These are phyloP conservation scores for Debaryomyces coudertii DNA, from an alignment of 1,139 yeast species.

Conservation along the genomic window DNA sequence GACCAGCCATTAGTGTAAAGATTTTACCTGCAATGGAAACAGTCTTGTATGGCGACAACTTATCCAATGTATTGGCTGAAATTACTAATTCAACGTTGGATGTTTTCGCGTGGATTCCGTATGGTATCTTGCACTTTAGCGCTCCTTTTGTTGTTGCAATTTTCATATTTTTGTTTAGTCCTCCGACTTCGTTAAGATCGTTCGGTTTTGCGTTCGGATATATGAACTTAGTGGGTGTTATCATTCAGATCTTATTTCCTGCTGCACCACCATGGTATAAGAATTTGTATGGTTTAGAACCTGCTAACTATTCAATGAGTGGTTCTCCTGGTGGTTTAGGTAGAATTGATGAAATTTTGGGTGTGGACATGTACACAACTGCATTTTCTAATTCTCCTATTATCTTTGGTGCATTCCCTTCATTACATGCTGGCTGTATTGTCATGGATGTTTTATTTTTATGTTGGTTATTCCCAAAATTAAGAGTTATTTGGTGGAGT, in stretches of 20 bases:
- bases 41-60: constrained; percentile 88
- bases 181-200: constrained; percentile 85
- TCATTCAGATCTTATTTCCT: constrained; percentile 79
- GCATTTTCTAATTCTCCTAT: constrained; percentile 88
- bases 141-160: constrained; percentile 88
- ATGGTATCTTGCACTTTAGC: constrained; percentile 87
- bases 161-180: constrained; percentile 81
- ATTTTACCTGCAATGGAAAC: constrained; percentile 94
- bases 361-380: constrained; percentile 83
- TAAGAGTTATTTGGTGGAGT: constrained; percentile 62
- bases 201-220: constrained; percentile 98
- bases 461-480: constrained; percentile 76
- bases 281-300: constrained; percentile 77
- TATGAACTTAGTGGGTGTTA: constrained; percentile 87
- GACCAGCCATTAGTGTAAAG: constrained; percentile 90
- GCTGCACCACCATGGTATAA: constrained; percentile 99
- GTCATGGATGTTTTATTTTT: constrained; percentile 90
- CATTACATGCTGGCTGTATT: constrained; percentile 91
- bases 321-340: constrained; percentile 98
- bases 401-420: constrained; percentile 97
- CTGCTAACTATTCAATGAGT: constrained; percentile 88
- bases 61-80: constrained; percentile 84
- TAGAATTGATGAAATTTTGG: constrained; percentile 80
- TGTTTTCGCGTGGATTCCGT: constrained; percentile 92
- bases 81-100: constrained; percentile 70